phyloP scores from a whole-genome alignment of 768 basidiomycete species.

The Tricholoma flavovirens region DNA sequence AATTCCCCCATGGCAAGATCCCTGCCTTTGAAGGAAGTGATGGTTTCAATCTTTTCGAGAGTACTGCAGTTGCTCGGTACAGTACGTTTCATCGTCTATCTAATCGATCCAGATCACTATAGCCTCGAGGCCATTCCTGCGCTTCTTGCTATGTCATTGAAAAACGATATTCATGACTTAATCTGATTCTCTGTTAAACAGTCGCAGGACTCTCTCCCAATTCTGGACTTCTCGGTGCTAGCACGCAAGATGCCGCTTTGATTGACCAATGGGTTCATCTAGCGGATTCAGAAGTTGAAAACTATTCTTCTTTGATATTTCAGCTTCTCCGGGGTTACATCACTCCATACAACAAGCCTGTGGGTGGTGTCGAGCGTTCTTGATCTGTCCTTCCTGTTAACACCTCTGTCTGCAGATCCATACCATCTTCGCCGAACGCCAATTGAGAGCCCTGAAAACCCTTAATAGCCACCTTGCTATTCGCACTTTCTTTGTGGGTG shows the following conservation, averaged over 20 bases:
- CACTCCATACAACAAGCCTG: constrained; percentile 74
- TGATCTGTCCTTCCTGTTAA: neutral
- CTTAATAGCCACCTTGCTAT: constrained; percentile 69
- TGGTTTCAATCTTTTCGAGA: constrained; percentile 75
- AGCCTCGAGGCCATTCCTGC: neutral
- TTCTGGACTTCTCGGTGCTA: constrained; percentile 65
- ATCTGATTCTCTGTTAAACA: constrained; percentile 23
- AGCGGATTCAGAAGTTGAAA: constrained; percentile 58
- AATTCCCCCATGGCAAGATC: constrained; percentile 79
- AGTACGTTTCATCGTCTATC: constrained; percentile 56
- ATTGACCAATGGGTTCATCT: constrained; percentile 84
- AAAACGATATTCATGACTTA: neutral
- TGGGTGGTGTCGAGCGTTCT: constrained; percentile 28
- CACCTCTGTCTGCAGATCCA: constrained; percentile 43
- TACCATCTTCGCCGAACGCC: constrained; percentile 44
- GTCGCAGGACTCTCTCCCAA: constrained; percentile 75
- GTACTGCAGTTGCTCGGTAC: constrained; percentile 76
- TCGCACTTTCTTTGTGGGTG: constrained; percentile 86
- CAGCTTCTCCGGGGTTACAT: constrained; percentile 40
- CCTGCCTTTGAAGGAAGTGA: constrained; percentile 72
- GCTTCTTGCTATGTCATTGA: neutral
- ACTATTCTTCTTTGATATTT: constrained; percentile 28
- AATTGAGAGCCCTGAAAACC: constrained; percentile 53
- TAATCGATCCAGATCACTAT: neutral
- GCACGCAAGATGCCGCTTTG: constrained; percentile 60